phyloP scores from a whole-genome alignment of 805 yeast species.

The Starmerella stigmatis region DNA sequence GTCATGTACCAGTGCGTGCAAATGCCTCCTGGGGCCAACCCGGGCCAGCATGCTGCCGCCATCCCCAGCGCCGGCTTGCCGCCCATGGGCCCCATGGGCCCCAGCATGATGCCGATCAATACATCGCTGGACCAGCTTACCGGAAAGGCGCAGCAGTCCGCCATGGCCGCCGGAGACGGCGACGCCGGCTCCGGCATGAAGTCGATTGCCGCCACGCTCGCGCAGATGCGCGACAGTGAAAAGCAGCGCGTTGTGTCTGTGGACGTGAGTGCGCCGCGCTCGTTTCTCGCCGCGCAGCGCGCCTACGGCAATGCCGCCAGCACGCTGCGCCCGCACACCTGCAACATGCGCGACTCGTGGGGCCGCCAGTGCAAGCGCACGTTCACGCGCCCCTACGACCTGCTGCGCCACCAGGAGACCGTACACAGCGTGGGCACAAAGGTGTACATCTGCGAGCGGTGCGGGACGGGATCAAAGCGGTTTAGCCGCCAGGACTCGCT shows the following conservation, averaged over 20 bases:
- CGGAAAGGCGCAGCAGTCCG: no score
- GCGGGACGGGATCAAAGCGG: slow-evolving; percentile 50
- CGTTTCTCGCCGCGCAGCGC: slow-evolving; percentile 1
- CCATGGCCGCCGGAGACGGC: not conserved
- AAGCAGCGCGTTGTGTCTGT: not conserved
- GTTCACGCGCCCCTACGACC: slow-evolving; percentile 87
- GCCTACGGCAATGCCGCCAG: not conserved
- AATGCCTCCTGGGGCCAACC: not conserved
- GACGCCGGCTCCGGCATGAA: not conserved
- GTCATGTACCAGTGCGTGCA: slow-evolving; percentile 10
- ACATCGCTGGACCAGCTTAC: no score
- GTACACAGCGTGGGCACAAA: slow-evolving; percentile 81
- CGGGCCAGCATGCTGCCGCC: not conserved
- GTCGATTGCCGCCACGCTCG: slow-evolving; percentile 8
- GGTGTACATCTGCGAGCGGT: slow-evolving; percentile 72
- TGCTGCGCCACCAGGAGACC: slow-evolving; percentile 89
- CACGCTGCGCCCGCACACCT: slow-evolving; percentile 8
- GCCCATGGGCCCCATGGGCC: slow-evolving; percentile 6
- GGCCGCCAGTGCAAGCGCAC: slow-evolving; percentile 50
- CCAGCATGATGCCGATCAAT: slow-evolving; percentile 1
- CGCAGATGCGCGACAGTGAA: slow-evolving; percentile 8
- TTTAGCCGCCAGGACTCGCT: slow-evolving; percentile 20
- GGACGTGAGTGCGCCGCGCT: slow-evolving; percentile 2
- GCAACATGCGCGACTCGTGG: slow-evolving; percentile 15
- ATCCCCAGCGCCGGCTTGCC: not conserved